Conservation (phyloP, 2,329 filamentous ascomycete species). For the Diaporthe velutina region DNA sequence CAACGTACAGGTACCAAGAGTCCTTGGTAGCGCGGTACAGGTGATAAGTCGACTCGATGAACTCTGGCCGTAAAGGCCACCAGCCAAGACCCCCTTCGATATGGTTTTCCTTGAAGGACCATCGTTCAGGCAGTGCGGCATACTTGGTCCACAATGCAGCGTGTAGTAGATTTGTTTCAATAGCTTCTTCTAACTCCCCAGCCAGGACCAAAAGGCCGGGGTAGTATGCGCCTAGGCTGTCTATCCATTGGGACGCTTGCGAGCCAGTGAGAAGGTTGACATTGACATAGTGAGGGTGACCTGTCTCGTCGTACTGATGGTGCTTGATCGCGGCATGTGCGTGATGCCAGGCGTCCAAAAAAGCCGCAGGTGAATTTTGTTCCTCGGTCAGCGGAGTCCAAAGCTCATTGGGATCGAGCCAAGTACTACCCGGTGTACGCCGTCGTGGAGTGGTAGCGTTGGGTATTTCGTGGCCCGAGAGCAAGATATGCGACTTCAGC, state of each 20-base stretch:
- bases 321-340: slow-evolving; percentile 89
- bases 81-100: slow-evolving; percentile 90
- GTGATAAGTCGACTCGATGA: slow-evolving; percentile 96
- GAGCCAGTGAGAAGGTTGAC: slow-evolving; percentile 91
- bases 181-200: slow-evolving; percentile 90
- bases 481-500: slow-evolving; percentile 90
- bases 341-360: slow-evolving; percentile 85
- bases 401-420: slow-evolving; percentile 75
- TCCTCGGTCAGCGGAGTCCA: slow-evolving; percentile 72
- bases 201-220: slow-evolving; percentile 88
- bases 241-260: slow-evolving; percentile 91
- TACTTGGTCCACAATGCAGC: slow-evolving; percentile 96
- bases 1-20: slow-evolving; percentile 95
- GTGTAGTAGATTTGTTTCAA: slow-evolving; percentile 89
- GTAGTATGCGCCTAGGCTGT: slow-evolving; percentile 96
- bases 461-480: slow-evolving; percentile 79
- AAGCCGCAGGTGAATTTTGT: slow-evolving; percentile 81
- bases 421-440: slow-evolving; percentile 51
- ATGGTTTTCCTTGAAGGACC: slow-evolving; percentile 86
- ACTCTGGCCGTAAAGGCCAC: slow-evolving; percentile 97
- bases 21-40: slow-evolving; percentile 94
- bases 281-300: slow-evolving; percentile 94
- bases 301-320: slow-evolving; percentile 86
- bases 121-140: slow-evolving; percentile 92
- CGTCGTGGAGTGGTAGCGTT: slow-evolving; percentile 61